Evolutionary conservation across 2,329 filamentous ascomycete species (phyloP), one percentile per base, ranked within the genome.

Genomic region (Nothophoma quercina): DNA sequence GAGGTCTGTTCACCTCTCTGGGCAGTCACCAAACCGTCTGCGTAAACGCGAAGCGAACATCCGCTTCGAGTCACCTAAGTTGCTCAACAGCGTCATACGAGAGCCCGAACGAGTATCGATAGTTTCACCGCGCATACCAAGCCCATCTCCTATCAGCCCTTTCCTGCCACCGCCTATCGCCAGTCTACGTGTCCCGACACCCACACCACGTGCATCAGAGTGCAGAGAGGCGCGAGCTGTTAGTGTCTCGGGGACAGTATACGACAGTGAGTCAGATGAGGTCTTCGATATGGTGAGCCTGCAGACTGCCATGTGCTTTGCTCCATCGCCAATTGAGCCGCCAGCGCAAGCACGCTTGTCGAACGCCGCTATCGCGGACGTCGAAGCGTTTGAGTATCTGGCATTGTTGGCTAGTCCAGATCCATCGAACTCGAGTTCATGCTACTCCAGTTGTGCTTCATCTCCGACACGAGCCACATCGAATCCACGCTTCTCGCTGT

Each of bases 101-200:
- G 36, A 47, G 29, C 35, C 44, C 30, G 35, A 44, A 19, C 28
- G 52, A 13, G 44, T 53, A 18, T 46, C 49, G 13, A 50, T 53
- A 19, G 16, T 55, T 13, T 49, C 51, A 19, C 51, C 51, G 5
- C 34, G 45, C 1, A 55, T 55, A 13, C 51, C 51, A 4, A 55
- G 51, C 19, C 51, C 51, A 15, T 34, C 23, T 7, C 51, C 51
- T 1, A 35, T 55, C 6, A 49, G 44, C 26, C 51, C 51, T 3
- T 50, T 55, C 19, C 19, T 55, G 45, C 51, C 51, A 15, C 45
- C 51, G 6, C 51, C 39, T 3, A 41, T 45, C 3, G 32, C 43
- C 5, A 34, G 43, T 4, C 21, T 48, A n/a, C 50, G 26, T 2
- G 3, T 34, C 18, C 42, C 26, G 10, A 22, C 5, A 2, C 28